These are phyloP conservation scores for Heritiera fomes DNA, from an alignment of 345 rosid genomes.

Conservation along the genomic window DNA sequence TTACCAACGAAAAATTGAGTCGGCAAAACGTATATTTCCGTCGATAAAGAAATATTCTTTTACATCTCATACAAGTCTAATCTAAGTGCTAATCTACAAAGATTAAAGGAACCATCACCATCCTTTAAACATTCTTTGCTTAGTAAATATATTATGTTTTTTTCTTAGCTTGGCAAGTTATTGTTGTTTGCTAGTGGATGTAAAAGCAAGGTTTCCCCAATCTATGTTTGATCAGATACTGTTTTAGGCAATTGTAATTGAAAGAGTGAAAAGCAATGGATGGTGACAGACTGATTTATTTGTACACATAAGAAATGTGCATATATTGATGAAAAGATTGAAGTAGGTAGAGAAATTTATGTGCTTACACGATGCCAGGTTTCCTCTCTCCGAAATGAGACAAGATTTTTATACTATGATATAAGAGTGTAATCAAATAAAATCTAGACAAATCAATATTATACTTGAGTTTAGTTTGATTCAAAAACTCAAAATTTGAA, in stretches of 20 bases:
- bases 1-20: too few relatives aligned
- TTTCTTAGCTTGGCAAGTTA: not conserved
- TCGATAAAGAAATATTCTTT: too few relatives aligned
- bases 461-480: too few relatives aligned
- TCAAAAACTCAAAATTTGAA: too few relatives aligned
- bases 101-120: not conserved
- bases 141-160: too few relatives aligned
- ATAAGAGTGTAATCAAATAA: too few relatives aligned
- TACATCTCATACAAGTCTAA: too few relatives aligned
- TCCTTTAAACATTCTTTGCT: not conserved
- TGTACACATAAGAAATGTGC: constrained; percentile 1
- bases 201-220: not conserved
- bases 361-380: not conserved
- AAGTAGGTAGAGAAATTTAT: not conserved
- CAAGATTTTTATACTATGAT: not conserved
- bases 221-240: too few relatives aligned
- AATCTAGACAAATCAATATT: too few relatives aligned
- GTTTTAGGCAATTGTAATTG: not conserved
- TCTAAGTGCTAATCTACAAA: too few relatives aligned
- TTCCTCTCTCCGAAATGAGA: not conserved
- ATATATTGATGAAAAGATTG: not conserved
- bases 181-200: not conserved
- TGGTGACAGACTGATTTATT: not conserved
- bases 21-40: too few relatives aligned
- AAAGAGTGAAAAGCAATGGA: not conserved